A percentile compares a stretch with the other conserved stretches of the same genome.
Conservation (phyloP, 1,284 basidiomycete genomes). For the Ustilago nuda region DNA sequence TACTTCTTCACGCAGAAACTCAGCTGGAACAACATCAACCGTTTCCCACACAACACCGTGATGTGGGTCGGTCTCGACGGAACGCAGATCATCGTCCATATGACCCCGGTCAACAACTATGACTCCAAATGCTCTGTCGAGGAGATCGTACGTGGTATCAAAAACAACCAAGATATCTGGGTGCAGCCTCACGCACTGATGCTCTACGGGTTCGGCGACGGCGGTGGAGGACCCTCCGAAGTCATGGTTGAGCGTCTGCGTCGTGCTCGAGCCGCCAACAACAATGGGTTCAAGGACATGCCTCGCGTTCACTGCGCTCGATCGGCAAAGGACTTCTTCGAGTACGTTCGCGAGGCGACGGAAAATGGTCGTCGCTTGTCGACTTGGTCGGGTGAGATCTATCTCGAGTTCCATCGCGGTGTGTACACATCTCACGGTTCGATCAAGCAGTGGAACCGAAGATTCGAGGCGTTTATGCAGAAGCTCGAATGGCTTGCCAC, state of each 20-base stretch:
- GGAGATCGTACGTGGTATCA: slow-evolving; percentile 59
- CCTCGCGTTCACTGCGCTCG: slow-evolving; percentile 55
- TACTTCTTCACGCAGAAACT: slow-evolving; percentile 98
- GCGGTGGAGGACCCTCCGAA: slow-evolving; percentile 62
- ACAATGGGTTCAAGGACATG: slow-evolving; percentile 64
- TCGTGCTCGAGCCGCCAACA: slow-evolving; percentile 80
- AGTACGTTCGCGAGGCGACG: slow-evolving; percentile 78
- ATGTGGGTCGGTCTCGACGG: slow-evolving; percentile 98
- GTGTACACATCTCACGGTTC: slow-evolving; percentile 74
- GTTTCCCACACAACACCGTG: slow-evolving; percentile 94
- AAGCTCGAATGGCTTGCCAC: slow-evolving; percentile 90
- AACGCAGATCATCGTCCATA: slow-evolving; percentile 76
- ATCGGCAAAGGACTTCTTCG: slow-evolving; percentile 79
- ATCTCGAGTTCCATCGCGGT: slow-evolving; percentile 79
- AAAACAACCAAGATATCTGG: slow-evolving; percentile 63
- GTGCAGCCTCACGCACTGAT: slow-evolving; percentile 60
- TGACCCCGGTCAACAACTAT: slow-evolving; percentile 66
- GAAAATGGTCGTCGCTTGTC: slow-evolving; percentile 80
- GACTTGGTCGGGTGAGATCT: slow-evolving; percentile 78
- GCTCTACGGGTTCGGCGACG: slow-evolving; percentile 64
- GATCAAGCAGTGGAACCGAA: slow-evolving; percentile 95
- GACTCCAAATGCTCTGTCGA: slow-evolving; percentile 60
- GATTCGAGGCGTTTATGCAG: slow-evolving; percentile 88
- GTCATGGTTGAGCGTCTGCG: slow-evolving; percentile 75
- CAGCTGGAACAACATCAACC: slow-evolving; percentile 74